Conservation (phyloP, 108 stramenopile species). For the Schizochytrium sp. region DNA sequence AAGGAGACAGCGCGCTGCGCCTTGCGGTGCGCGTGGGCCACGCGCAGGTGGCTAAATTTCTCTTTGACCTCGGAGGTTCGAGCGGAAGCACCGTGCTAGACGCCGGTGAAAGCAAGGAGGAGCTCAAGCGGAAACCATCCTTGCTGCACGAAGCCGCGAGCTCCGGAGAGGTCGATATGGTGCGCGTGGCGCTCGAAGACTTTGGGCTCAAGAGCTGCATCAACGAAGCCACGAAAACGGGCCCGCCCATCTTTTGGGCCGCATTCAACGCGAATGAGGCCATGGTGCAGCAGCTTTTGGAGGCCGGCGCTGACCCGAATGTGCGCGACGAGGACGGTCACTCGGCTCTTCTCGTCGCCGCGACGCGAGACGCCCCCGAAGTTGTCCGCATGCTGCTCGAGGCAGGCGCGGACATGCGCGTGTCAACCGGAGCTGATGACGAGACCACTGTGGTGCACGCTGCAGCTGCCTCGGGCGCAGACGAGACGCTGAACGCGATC, state of each 20-base stretch:
- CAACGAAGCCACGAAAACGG: not conserved
- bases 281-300: not conserved
- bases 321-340: not conserved
- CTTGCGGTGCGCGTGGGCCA: not conserved
- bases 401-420: not conserved
- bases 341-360: not conserved
- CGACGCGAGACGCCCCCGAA: not conserved
- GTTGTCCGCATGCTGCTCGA: not conserved
- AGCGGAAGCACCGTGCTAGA: not conserved
- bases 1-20: not conserved
- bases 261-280: not conserved
- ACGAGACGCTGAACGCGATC: not conserved
- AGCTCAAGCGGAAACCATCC: not conserved
- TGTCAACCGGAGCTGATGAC: not conserved
- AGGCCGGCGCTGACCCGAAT: not conserved
- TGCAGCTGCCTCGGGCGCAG: not conserved
- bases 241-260: not conserved
- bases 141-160: conserved; percentile 8
- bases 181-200: not conserved
- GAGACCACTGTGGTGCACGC: not conserved
- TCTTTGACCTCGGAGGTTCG: not conserved
- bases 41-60: not conserved
- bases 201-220: not conserved
- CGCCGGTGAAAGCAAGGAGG: not conserved
- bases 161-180: not conserved